phyloP scores from a whole-genome alignment of 257 asterid genomes.

The Jacaranda mimosifolia region DNA sequence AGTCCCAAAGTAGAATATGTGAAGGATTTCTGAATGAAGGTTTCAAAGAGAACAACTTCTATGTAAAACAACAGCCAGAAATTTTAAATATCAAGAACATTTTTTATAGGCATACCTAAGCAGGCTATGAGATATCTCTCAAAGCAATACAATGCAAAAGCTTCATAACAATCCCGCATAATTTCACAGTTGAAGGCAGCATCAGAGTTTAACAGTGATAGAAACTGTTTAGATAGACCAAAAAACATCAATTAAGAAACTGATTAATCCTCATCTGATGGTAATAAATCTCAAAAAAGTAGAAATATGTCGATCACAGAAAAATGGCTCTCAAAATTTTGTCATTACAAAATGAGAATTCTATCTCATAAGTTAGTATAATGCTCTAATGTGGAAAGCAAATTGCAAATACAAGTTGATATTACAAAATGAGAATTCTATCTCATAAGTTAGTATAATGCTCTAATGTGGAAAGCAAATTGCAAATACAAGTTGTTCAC shows the following conservation, averaged over 20 bases:
- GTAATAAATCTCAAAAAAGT: background rate
- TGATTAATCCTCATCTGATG: background rate
- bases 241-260: constrained; percentile 16
- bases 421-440: background rate
- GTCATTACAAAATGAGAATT: background rate
- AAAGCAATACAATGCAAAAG: constrained; percentile 72
- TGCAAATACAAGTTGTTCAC: constrained; percentile 3
- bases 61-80: background rate
- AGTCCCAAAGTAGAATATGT: background rate
- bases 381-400: background rate
- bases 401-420: constrained; percentile 8
- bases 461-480: background rate
- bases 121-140: constrained; percentile 84
- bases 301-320: background rate
- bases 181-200: constrained; percentile 70
- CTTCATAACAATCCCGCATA: constrained; percentile 76
- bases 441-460: background rate
- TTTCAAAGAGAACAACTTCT: no score
- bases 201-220: constrained; percentile 57
- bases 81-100: constrained; percentile 18
- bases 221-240: constrained; percentile 48
- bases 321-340: background rate
- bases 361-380: background rate
- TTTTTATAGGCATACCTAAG: constrained; percentile 52
- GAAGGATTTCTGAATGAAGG: no score